A percentile compares a stretch with the other conserved stretches of the same genome.
Conservation (phyloP, 345 rosid species). For the Nephelium lappaceum region DNA sequence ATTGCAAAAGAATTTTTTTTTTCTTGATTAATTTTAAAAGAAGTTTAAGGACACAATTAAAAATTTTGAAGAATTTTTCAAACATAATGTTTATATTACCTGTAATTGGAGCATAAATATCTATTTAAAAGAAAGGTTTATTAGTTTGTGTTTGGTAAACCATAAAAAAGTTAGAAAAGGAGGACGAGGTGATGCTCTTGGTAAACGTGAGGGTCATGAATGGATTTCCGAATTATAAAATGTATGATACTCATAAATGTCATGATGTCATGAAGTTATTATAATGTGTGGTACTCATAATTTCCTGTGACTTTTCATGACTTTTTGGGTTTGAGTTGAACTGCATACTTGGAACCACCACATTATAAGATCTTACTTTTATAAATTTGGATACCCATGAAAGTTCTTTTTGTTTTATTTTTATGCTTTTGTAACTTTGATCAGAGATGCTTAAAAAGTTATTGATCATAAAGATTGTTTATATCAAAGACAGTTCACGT, state of each 20-base stretch:
- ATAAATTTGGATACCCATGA: background rate
- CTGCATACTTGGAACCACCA: background rate
- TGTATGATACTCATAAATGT: conserved; percentile 7
- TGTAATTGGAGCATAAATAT: too few relatives aligned
- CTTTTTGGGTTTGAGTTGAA: conserved; percentile 1
- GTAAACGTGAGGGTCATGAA: background rate
- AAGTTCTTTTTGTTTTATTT: background rate
- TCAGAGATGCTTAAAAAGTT: background rate
- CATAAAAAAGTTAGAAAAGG: background rate
- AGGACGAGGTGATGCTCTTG: background rate
- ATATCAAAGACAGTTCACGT: background rate
- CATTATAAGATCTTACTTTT: background rate
- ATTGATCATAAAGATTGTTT: background rate
- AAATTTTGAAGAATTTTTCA: too few relatives aligned
- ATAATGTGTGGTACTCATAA: conserved; percentile 11
- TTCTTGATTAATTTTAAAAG: too few relatives aligned
- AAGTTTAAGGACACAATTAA: too few relatives aligned
- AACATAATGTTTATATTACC: too few relatives aligned
- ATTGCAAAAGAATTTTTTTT: too few relatives aligned
- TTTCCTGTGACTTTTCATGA: conserved; percentile 9
- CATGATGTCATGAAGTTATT: conserved; percentile 2
- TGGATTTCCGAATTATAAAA: background rate
- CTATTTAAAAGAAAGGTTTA: too few relatives aligned
- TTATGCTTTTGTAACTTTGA: background rate
- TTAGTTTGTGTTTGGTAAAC: background rate